Evolutionary conservation across 2,329 filamentous ascomycete species (phyloP).

Genomic region (Verticillium tricorpus): DNA sequence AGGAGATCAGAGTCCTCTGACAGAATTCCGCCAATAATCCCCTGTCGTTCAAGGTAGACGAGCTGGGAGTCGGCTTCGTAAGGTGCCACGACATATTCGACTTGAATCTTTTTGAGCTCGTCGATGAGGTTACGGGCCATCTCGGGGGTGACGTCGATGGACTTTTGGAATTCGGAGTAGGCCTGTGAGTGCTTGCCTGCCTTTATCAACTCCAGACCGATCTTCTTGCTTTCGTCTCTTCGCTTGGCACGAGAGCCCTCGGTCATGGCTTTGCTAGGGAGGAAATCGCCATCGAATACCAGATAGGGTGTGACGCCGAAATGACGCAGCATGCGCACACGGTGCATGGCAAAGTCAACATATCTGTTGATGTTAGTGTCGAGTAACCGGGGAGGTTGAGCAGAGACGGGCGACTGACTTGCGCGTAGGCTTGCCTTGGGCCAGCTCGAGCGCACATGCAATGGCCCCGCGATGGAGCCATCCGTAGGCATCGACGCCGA

Average conservation of each 20-base stretch:
- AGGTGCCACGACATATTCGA: conserved; percentile 89
- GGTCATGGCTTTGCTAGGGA: conserved; percentile 88
- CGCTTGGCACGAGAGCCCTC: conserved; percentile 72
- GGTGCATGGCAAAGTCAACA: conserved; percentile 84
- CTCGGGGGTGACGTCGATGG: conserved; percentile 89
- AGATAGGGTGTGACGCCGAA: conserved; percentile 93
- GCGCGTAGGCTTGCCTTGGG: conserved; percentile 78
- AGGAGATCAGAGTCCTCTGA: conserved; percentile 96
- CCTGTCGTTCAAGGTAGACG: conserved; percentile 84
- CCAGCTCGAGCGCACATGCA: conserved; percentile 85
- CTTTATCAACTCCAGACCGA: conserved; percentile 73
- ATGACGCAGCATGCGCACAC: conserved; percentile 89
- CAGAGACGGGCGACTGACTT: conserved; percentile 54
- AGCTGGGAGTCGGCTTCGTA: conserved; percentile 98
- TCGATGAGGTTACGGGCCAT: conserved; percentile 94
- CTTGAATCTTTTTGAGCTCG: conserved; percentile 72
- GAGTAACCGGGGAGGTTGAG: background rate
- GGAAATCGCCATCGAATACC: conserved; percentile 91
- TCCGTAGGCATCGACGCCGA: conserved; percentile 96
- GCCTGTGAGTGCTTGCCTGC: conserved; percentile 79
- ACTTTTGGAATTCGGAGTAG: conserved; percentile 84
- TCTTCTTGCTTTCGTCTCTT: conserved; percentile 70
- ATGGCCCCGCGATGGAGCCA: conserved; percentile 95
- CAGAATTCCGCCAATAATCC: conserved; percentile 79
- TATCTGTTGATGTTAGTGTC: conserved; percentile 50